Evolutionary conservation across 371 early-diverging fungal genomes (phyloP).

Genomic region (Mucor plumbeus): DNA sequence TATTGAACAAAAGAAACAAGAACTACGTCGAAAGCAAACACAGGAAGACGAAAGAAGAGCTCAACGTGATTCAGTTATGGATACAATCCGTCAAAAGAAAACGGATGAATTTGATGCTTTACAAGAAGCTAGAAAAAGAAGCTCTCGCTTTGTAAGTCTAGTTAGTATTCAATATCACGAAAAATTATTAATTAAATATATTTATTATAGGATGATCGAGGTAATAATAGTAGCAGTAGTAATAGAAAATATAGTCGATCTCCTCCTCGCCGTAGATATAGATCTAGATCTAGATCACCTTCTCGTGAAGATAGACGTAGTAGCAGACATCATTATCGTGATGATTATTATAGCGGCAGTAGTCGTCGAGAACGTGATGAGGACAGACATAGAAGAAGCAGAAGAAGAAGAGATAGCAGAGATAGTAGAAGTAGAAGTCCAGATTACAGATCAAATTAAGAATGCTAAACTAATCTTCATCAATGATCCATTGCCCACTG

Average conservation of each 20-base stretch:
- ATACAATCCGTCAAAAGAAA: slow-evolving; percentile 42
- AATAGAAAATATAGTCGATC: slow-evolving; percentile 30
- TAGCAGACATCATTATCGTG: slow-evolving; percentile 25
- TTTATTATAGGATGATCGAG: slow-evolving; percentile 15
- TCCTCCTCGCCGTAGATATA: slow-evolving; percentile 17
- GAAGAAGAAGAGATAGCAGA: slow-evolving; percentile 26
- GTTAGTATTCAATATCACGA: background rate
- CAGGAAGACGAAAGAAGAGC: slow-evolving; percentile 33
- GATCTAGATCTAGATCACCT: slow-evolving; percentile 33
- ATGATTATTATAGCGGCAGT: slow-evolving; percentile 22
- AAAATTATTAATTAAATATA: background rate
- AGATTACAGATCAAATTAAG: background rate
- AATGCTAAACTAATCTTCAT: slow-evolving; percentile 35
- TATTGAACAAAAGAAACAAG: slow-evolving; percentile 85
- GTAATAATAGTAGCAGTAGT: slow-evolving; percentile 3
- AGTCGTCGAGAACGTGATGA: slow-evolving; percentile 17
- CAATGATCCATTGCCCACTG: slow-evolving; percentile 43
- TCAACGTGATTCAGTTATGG: slow-evolving; percentile 49
- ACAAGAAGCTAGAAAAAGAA: slow-evolving; percentile 20
- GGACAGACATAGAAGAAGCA: slow-evolving; percentile 21
- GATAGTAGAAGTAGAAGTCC: slow-evolving; percentile 25
- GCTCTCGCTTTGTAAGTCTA: slow-evolving; percentile 31
- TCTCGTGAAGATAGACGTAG: slow-evolving; percentile 12
- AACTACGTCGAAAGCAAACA: slow-evolving; percentile 60
- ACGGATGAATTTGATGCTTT: slow-evolving; percentile 32